Percentiles rank a stretch among this genome's conserved stretches.
Evolutionary conservation across 257 asterid genomes (phyloP).

Genomic region (Linaria vulgaris): DNA sequence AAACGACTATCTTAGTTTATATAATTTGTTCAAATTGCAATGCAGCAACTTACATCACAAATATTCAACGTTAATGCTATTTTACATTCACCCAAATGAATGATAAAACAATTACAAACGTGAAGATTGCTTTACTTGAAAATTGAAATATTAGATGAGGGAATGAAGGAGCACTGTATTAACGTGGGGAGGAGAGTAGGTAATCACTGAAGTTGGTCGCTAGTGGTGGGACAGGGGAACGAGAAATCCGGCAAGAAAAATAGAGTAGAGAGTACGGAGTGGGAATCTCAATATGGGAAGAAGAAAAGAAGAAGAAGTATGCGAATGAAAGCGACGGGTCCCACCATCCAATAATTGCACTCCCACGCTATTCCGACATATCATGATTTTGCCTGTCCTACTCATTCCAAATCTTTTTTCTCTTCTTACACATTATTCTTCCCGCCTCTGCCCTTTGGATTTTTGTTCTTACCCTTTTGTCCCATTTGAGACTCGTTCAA

Average conservation of each 20-base stretch:
- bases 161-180: slow-evolving; percentile 7
- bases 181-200: slow-evolving; percentile 10
- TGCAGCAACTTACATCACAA: no score
- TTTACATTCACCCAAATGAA: no score
- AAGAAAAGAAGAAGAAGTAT: no score
- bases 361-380: slow-evolving; percentile 89
- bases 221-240: slow-evolving; percentile 28
- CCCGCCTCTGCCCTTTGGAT: slow-evolving; percentile 15
- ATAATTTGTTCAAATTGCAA: no score
- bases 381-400: slow-evolving; percentile 66
- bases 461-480: slow-evolving; percentile 23
- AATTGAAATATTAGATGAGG: no score
- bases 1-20: no score
- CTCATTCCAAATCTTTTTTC: slow-evolving; percentile 37
- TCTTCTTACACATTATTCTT: slow-evolving; percentile 40
- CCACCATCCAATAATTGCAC: slow-evolving; percentile 63
- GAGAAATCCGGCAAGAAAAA: slow-evolving; percentile 63
- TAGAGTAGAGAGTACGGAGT: slow-evolving; percentile 29
- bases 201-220: not conserved
- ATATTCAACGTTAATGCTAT: no score
- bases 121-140: no score
- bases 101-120: no score
- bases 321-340: slow-evolving; percentile 48
- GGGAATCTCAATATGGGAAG: slow-evolving; percentile 29
- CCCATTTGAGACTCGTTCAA: not conserved